A percentile compares a stretch with the other conserved stretches of the same genome.
These are phyloP conservation scores for Sugiyamaella marilandica DNA, from an alignment of 805 yeast genomes.

Conservation along the genomic window DNA sequence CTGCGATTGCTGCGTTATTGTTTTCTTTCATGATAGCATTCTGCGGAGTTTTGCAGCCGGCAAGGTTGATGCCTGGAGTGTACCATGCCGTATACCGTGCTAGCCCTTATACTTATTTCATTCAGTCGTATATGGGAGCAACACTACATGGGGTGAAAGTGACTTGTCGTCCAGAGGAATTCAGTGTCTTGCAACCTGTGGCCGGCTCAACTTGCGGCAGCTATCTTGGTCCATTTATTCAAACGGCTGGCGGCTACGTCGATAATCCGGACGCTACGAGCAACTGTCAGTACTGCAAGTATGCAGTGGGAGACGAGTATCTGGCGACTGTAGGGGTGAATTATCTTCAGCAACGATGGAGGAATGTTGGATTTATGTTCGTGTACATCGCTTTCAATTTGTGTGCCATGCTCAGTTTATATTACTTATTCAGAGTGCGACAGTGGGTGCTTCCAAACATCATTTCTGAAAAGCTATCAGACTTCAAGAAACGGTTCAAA, in stretches of 20 bases:
- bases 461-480: neutral
- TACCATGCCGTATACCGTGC: slow-evolving; percentile 80
- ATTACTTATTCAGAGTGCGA: slow-evolving; percentile 29
- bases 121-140: slow-evolving; percentile 49
- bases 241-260: slow-evolving; percentile 51
- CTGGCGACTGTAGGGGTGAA: slow-evolving; percentile 41
- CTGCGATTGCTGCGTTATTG: slow-evolving; percentile 51
- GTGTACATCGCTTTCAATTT: slow-evolving; percentile 55
- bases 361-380: slow-evolving; percentile 60
- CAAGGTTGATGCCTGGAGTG: slow-evolving; percentile 62
- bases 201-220: slow-evolving; percentile 59
- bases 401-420: slow-evolving; percentile 28
- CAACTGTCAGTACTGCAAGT: slow-evolving; percentile 41
- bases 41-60: slow-evolving; percentile 65
- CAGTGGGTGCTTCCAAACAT: slow-evolving; percentile 1
- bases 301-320: slow-evolving; percentile 39
- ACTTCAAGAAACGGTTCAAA: neutral
- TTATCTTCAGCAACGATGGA: slow-evolving; percentile 50
- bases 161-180: slow-evolving; percentile 45
- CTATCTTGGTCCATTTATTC: slow-evolving; percentile 44
- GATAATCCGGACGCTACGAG: slow-evolving; percentile 44
- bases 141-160: slow-evolving; percentile 50
- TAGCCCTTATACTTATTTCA: slow-evolving; percentile 66
- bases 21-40: slow-evolving; percentile 58
- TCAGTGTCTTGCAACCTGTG: slow-evolving; percentile 50